A percentile compares a stretch with the other conserved stretches of the same genome.
Evolutionary conservation across 78 protist species (phyloP).

Genomic region (Trichosphaerium sp.): DNA sequence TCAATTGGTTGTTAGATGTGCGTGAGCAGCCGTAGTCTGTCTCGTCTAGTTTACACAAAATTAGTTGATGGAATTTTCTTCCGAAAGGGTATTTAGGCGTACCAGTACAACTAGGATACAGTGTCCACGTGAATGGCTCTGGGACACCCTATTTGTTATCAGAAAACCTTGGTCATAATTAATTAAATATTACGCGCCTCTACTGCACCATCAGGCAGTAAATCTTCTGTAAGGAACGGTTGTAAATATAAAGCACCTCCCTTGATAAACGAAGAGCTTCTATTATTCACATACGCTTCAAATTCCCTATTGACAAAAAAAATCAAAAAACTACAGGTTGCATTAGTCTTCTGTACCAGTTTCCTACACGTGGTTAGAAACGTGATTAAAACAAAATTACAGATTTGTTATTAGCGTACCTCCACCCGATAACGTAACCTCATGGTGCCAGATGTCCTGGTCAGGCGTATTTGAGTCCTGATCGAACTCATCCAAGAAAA

Average conservation of each 20-base stretch:
- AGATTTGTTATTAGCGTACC: constrained; percentile 5
- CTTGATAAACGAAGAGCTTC: neutral
- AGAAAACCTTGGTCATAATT: neutral
- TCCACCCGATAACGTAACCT: constrained; percentile 1
- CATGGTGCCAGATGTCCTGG: neutral
- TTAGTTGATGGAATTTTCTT: no score
- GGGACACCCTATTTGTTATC: neutral
- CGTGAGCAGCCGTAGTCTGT: no score
- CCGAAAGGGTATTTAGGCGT: neutral
- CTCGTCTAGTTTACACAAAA: no score
- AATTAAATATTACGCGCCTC: neutral
- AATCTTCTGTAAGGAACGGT: neutral
- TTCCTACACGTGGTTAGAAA: neutral
- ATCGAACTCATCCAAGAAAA: no score
- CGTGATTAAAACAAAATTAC: neutral
- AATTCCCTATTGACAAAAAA: neutral
- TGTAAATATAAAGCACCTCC: neutral
- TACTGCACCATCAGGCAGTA: neutral
- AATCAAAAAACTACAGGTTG: neutral
- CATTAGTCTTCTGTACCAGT: neutral
- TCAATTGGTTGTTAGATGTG: no score
- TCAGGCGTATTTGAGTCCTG: constrained; percentile 2
- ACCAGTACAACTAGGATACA: neutral
- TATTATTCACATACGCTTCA: constrained; percentile 4
- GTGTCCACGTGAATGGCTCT: neutral